Conservation (phyloP, 768 basidiomycete genomes). For the Suillus placidus region DNA sequence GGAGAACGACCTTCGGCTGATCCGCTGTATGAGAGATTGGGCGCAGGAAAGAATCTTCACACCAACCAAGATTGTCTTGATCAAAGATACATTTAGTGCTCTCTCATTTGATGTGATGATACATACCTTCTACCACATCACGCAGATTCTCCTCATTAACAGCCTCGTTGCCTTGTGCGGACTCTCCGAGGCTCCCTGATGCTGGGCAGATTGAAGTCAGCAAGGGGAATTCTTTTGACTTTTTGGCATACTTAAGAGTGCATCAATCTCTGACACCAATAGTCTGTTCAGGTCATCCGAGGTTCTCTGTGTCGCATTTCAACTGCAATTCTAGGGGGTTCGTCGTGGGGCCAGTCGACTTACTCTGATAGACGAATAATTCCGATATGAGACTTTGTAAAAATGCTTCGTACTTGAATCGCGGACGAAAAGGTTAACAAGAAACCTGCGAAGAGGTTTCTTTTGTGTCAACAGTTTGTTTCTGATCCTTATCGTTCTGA, state of each 20-base stretch:
- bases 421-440: not conserved
- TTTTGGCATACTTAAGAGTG: not conserved
- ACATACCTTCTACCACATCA: not conserved
- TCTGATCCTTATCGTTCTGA: not conserved
- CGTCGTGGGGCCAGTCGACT: not conserved
- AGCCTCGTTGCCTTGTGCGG: not conserved
- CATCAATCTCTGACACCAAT: not conserved
- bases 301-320: not conserved
- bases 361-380: not conserved
- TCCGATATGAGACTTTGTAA: not conserved
- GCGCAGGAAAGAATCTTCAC: not conserved
- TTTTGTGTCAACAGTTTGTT: not conserved
- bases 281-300: not conserved
- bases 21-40: too few species aligned
- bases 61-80: not conserved
- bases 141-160: not conserved
- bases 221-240: not conserved
- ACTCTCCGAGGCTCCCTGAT: not conserved
- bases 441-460: not conserved
- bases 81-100: not conserved
- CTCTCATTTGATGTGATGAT: not conserved
- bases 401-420: not conserved
- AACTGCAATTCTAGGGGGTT: not conserved
- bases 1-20: too few species aligned
- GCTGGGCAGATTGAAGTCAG: not conserved